These are phyloP conservation scores for Sarocladium strictum DNA, from an alignment of 2,329 filamentous ascomycete species.

Conservation along the genomic window DNA sequence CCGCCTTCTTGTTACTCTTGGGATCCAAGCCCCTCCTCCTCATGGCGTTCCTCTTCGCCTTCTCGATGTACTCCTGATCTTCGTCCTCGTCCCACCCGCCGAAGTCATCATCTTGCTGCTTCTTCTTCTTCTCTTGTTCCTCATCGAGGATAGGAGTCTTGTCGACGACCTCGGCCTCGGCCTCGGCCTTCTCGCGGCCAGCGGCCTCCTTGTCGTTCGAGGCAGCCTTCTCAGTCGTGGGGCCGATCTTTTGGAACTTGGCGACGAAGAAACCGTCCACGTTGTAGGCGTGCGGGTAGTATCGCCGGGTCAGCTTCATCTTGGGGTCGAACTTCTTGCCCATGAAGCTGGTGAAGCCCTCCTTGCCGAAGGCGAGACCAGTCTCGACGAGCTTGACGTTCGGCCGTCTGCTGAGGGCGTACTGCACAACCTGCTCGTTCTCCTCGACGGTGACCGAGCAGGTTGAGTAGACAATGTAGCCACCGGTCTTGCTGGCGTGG, in stretches of 20 bases:
- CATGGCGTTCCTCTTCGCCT: slow-evolving; percentile 67
- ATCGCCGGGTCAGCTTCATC: slow-evolving; percentile 76
- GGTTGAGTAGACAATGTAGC: slow-evolving; percentile 94
- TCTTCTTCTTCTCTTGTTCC: slow-evolving; percentile 32
- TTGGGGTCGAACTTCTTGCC: slow-evolving; percentile 86
- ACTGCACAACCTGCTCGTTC: slow-evolving; percentile 84
- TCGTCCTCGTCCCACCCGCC: slow-evolving; percentile 70
- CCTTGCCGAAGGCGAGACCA: slow-evolving; percentile 81
- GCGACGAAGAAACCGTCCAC: slow-evolving; percentile 98
- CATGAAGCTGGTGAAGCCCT: slow-evolving; percentile 86
- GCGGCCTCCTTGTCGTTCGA: slow-evolving; percentile 15
- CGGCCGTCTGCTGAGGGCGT: slow-evolving; percentile 82
- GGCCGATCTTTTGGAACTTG: slow-evolving; percentile 90
- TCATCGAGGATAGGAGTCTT: slow-evolving; percentile 61
- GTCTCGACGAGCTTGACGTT: slow-evolving; percentile 94
- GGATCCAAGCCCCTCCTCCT: slow-evolving; percentile 70
- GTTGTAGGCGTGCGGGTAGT: slow-evolving; percentile 89
- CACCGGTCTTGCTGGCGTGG: slow-evolving; percentile 84
- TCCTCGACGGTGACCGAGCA: slow-evolving; percentile 94
- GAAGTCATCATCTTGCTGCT: slow-evolving; percentile 45
- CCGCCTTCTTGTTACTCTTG: slow-evolving; percentile 38
- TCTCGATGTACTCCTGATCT: slow-evolving; percentile 65
- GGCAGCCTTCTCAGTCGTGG: slow-evolving; percentile 54
- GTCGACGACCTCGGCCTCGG: slow-evolving; percentile 48
- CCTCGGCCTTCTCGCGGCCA: slow-evolving; percentile 25